Base-by-base conservation (phyloP, 208 protist species). In the Lotmaria passim region DNA sequence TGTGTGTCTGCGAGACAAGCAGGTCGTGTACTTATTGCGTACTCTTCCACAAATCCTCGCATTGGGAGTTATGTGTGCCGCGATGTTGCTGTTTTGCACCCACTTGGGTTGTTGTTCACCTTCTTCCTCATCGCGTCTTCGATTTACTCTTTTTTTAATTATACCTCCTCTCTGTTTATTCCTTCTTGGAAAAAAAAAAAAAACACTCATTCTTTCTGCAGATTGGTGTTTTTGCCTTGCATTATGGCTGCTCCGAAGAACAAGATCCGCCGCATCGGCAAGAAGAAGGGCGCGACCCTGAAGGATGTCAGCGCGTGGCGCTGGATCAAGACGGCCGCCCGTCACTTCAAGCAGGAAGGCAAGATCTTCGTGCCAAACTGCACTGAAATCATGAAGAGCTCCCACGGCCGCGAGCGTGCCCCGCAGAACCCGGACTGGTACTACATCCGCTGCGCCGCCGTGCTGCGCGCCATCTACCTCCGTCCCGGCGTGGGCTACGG, bases 341-440 rank as follows among this genome's bases (percentile, higher is more conserved):
- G 83, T 56, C 93, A 99, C 92, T 95, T 99, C 81, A 99, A 99
- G 91, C 87, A 92, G 64, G 86, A 95, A 83, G 94, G 94, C 60
- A 96, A 93, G 78, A 69, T 98, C 73, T 78, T 94, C 55, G 90
- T 99, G 58, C 98, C 98, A 67, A 91, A 96, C 81, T 99, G 97
- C 89, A 91, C 93, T 57, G 98, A 99, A 78, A 86, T 99, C 81
- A 92, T 98, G 65, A 99, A 99, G 91, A 98, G 97, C 60, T 98
- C 90, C 53, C 82, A 87, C 74, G 87, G 91, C 77, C 98, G 98
- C 86, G 97, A 99, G 83, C 91, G 98, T 58, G 91, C 96, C 69
- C 98, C 98, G 59, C 89, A 94, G 79, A 97, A 99, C 88, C 86
- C 93, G 64, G 98, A 99, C 90, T 99, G 98, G 98, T 99, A 98